These are phyloP conservation scores for Suillus tomentosus DNA, from an alignment of 768 basidiomycete species.

Conservation along the genomic window DNA sequence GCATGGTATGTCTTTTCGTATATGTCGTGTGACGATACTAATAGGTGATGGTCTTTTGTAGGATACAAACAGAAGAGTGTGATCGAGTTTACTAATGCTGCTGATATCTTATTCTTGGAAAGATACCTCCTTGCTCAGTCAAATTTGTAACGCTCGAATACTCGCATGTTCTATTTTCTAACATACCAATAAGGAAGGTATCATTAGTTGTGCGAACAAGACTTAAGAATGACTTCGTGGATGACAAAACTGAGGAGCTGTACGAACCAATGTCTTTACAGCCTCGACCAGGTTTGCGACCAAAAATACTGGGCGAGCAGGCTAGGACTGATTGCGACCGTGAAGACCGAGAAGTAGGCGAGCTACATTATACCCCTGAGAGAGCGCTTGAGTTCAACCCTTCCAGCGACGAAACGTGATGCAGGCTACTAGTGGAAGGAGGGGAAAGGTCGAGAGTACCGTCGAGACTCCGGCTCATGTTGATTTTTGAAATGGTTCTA, in stretches of 20 bases:
- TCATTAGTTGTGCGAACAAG: not conserved
- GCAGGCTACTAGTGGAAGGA: not conserved
- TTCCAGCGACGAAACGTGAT: not conserved
- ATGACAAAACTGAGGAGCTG: not conserved
- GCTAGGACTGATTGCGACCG: not conserved
- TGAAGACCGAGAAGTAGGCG: not conserved
- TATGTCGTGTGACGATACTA: conserved; percentile 5
- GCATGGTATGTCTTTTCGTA: conserved; percentile 35
- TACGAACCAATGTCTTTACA: conserved; percentile 4
- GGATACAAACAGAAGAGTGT: conserved; percentile 47
- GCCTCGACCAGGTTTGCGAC: conserved; percentile 6
- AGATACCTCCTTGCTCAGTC: conserved; percentile 31
- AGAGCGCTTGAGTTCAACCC: not conserved
- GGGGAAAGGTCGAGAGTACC: not conserved
- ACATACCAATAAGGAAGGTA: not conserved
- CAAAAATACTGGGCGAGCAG: not conserved
- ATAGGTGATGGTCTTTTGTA: conserved; percentile 16
- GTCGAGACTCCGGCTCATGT: not conserved
- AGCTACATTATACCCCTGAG: not conserved
- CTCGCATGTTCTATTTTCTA: not conserved
- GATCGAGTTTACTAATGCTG: conserved; percentile 44
- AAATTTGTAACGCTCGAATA: conserved; percentile 2
- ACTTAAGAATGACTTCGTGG: conserved; percentile 15
- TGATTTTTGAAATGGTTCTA: not conserved
- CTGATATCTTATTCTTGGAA: conserved; percentile 41